Evolutionary conservation across 1,284 basidiomycete species (phyloP), one percentile per base, ranked within the genome.

Genomic region (Jaminaea rosea): DNA sequence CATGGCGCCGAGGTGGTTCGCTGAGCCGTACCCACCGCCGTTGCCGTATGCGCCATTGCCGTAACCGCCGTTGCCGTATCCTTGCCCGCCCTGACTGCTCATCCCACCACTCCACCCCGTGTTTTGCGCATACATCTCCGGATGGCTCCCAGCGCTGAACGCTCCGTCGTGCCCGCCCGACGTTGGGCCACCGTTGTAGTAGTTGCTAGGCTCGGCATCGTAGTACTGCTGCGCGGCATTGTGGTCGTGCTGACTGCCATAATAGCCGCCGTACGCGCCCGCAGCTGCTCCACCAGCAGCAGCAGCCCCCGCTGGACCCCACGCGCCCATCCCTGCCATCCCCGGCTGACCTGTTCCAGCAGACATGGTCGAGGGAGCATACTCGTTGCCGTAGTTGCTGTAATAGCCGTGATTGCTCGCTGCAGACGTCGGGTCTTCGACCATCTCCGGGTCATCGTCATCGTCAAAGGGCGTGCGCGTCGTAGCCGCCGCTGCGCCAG

Each of bases 381-480:
- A 67, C 15, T 59, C 62, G 15, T 58, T 52, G 31, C 44, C 55
- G 5, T 54, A 47, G 11, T 45, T 44, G 28, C 17, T 36, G 21
- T 56, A 58, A 26, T 54, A 57, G 34, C 52, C 52, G 19, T 44
- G 44, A 55, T 63, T 62, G 34, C 59, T 56, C 15, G 53, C 57
- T 23, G 59, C 65, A 46, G 65, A 67, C 55, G 47, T 50, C 6
- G 65, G 60, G n/a, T 63, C 53, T 28, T 67, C 65, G 50, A 65
- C 65, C 67, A 72, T 67, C 50, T 72, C 71, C 7, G 70, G 69
- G 47, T 73, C 71, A n/a, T n/a, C n/a, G 41, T 73, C 71, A 39
- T 72, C 70, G 49, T 73, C 71, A 46, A 73, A 73, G 9, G 71
- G 71, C 19, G 69, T 72, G 21, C 71, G 53, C 36, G 57, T 68